A percentile compares a stretch with the other conserved stretches of the same genome.
These are phyloP conservation scores for Raphanus sativus DNA, from an alignment of 345 rosid species.

Conservation along the genomic window DNA sequence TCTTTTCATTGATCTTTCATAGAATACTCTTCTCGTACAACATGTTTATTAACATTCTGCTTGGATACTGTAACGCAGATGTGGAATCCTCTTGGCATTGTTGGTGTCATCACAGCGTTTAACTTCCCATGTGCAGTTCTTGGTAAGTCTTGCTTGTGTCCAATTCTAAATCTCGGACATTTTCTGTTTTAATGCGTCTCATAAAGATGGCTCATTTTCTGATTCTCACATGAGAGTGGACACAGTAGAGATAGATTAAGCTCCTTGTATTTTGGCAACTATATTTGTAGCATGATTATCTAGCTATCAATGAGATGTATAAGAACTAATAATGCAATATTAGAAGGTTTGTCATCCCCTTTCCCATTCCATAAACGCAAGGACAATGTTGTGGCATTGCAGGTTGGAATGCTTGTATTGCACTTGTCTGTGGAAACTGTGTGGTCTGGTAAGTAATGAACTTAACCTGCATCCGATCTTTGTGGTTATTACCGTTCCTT, in stretches of 20 bases:
- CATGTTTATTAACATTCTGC: constrained; percentile 18
- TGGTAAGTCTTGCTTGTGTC: constrained; percentile 51
- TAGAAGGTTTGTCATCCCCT: background rate
- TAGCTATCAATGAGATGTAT: background rate
- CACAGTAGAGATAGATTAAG: background rate
- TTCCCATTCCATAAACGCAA: background rate
- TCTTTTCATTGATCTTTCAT: constrained; percentile 15
- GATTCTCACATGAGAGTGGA: constrained; percentile 1
- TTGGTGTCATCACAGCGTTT: constrained; percentile 96
- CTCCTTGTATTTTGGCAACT: background rate
- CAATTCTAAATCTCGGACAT: too few relatives aligned
- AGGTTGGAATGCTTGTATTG: constrained; percentile 99
- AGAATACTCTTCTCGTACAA: background rate
- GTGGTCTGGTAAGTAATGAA: constrained; percentile 99
- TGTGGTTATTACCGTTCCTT: background rate
- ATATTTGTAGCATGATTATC: background rate
- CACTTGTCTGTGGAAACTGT: constrained; percentile 94
- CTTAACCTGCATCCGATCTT: too few relatives aligned
- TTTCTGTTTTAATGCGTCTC: background rate
- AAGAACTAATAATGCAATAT: background rate
- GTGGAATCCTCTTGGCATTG: constrained; percentile 98
- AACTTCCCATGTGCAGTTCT: constrained; percentile 98
- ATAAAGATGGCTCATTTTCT: background rate
- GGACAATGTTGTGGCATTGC: constrained; percentile 28
- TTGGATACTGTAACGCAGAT: constrained; percentile 48